Evolutionary conservation across 306 rosid species (phyloP).

Genomic region (Castanea crenata): DNA sequence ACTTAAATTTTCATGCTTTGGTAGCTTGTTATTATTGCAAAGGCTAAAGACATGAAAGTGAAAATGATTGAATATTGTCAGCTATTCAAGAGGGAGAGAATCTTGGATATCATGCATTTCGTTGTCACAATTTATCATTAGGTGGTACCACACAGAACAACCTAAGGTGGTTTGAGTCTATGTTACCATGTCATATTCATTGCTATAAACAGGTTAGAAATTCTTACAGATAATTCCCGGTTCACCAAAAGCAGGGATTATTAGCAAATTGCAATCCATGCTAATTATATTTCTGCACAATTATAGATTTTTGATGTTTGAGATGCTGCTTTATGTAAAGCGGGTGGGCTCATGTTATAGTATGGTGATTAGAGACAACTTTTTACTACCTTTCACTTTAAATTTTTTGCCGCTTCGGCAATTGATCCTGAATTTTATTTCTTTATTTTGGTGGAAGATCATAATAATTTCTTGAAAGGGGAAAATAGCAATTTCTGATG

Average conservation of each 20-base stretch:
- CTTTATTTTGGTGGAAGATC: background rate
- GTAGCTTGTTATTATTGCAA: background rate
- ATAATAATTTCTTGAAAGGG: background rate
- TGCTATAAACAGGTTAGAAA: background rate
- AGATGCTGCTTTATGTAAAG: background rate
- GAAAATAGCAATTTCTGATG: background rate
- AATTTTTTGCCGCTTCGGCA: too few relatives aligned
- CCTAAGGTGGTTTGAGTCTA: background rate
- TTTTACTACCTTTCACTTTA: background rate
- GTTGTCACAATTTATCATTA: background rate
- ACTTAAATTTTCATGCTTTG: background rate
- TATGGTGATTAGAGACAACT: background rate
- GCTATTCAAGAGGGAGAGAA: background rate
- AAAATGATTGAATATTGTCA: background rate
- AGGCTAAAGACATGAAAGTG: background rate
- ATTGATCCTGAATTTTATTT: background rate
- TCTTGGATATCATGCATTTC: background rate
- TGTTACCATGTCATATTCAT: background rate
- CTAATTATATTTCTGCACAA: background rate
- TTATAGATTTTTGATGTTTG: background rate
- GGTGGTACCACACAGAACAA: background rate
- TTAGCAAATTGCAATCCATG: background rate
- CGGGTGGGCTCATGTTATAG: background rate
- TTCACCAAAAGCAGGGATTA: background rate
- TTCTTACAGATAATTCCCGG: background rate